Base-by-base conservation (phyloP, 148 eudicot genomes). In the Camellia lanceoleosa region DNA sequence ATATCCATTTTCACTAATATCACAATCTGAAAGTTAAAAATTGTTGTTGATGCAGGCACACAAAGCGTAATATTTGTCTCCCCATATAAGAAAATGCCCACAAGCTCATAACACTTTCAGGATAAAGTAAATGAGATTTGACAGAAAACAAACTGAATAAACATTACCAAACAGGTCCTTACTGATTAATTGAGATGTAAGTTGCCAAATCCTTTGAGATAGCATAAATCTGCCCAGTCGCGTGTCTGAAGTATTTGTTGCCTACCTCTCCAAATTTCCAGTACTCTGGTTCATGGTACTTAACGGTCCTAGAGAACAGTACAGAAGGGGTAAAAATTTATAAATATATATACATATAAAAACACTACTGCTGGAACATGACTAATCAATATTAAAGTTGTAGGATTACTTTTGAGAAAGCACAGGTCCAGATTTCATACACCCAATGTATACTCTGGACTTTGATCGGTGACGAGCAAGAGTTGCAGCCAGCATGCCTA, bases 261-360 rank as follows among this genome's bases (percentile, higher is more conserved):
- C 98, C 98, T 70, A 93, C 97, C 85, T 95, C 98, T 73, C 98
- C 98, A 75, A 95, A 95, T 84, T 95, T 95, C 98, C 97, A 95
- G 85, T 82, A 91, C 78, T 95, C 98, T 67, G 98, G 98, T 80
- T 95, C 98, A 79, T 95, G 98, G 84, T 95, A 93, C 86, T 95
- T 95, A 5, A 90, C 95, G 80, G 82, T 88, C 89, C 98, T 95
- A 83, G 30, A 65, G 61, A 84, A 75, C 71, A 83, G 46, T 49
- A 43, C 68, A 47, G 49, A 56, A 7, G 54, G 41, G 58, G 8
- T 49, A 75, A 10, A 61, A 55, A n/a, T 30, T 30, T 30, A 46
- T 2, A 49, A 51, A 76, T 47, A 30, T 83, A 46, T 20, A 23
- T n/a, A 9, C 68, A 38, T 12, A 30, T 30, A 30, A 30, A 30